Percentiles rank a stretch among this genome's conserved stretches.
Evolutionary conservation across 768 basidiomycete species (phyloP).

Genomic region (Phlegmacium glaucopus): DNA sequence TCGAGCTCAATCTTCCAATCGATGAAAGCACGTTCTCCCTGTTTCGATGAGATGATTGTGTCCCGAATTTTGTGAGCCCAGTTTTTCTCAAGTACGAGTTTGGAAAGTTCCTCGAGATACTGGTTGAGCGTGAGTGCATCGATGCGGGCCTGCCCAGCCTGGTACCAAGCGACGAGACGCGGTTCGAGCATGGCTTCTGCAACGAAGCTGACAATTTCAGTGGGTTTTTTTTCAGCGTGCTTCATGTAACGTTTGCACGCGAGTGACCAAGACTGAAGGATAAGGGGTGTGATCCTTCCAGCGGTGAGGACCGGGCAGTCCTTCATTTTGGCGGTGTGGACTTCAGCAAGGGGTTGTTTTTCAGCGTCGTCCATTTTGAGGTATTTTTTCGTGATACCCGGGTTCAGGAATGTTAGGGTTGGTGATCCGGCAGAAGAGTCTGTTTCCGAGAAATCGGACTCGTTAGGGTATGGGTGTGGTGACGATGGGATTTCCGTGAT

Average conservation of each 20-base stretch:
- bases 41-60: constrained; percentile 6
- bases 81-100: constrained; percentile 5
- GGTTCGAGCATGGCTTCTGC: constrained; percentile 15
- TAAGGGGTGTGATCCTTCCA: constrained; percentile 7
- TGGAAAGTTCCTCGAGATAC: constrained; percentile 11
- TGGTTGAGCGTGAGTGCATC: constrained; percentile 10
- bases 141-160: constrained; percentile 7
- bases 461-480: too few relatives aligned
- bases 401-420: background rate
- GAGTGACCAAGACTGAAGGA: constrained; percentile 11
- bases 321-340: constrained; percentile 9
- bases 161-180: constrained; percentile 12
- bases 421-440: background rate
- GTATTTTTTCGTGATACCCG: too few relatives aligned
- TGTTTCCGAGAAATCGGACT: too few relatives aligned
- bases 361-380: background rate
- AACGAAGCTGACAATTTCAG: constrained; percentile 11
- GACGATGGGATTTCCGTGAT: too few relatives aligned
- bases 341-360: constrained; percentile 7
- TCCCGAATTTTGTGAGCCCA: constrained; percentile 1
- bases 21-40: constrained; percentile 10
- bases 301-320: constrained; percentile 17
- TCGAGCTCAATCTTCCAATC: constrained; percentile 17
- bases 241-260: constrained; percentile 13
- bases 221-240: constrained; percentile 7